Evolutionary conservation across 768 basidiomycete genomes (phyloP).

Genomic region (Tulasnella sp.): DNA sequence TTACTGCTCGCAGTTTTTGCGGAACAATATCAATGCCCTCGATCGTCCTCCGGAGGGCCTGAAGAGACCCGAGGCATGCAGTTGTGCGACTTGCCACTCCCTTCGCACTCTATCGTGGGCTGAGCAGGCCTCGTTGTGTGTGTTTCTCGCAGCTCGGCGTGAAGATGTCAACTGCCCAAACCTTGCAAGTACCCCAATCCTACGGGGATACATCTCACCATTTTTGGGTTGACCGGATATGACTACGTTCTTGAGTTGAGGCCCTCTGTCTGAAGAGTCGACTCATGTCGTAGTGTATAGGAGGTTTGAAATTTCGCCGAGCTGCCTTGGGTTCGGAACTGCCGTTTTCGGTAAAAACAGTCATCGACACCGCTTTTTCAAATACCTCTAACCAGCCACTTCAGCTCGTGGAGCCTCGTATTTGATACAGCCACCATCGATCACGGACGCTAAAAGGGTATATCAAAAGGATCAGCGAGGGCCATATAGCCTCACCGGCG

Average conservation of each 20-base stretch:
- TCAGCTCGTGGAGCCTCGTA: background rate
- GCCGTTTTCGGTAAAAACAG: background rate
- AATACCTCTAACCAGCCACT: background rate
- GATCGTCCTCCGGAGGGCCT: background rate
- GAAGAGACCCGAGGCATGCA: background rate
- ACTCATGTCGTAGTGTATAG: background rate
- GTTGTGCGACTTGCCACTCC: background rate
- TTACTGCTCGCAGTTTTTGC: background rate
- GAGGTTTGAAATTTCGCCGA: background rate
- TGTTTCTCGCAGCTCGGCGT: background rate
- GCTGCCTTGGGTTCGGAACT: background rate
- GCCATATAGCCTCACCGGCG: background rate
- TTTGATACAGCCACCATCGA: slow-evolving; percentile 3
- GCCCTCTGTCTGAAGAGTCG: background rate
- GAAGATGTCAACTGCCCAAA: background rate
- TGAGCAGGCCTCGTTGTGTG: background rate
- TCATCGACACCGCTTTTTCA: slow-evolving; percentile 2
- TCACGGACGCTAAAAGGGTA: background rate
- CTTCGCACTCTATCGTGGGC: background rate
- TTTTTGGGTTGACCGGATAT: background rate
- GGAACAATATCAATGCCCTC: background rate
- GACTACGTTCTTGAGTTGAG: background rate
- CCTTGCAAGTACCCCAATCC: background rate
- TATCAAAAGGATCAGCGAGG: background rate
- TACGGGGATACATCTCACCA: background rate